Percentiles rank a stretch among this genome's conserved stretches.
Conservation (phyloP, 108 stramenopile species). For the Conticribra weissflogii region DNA sequence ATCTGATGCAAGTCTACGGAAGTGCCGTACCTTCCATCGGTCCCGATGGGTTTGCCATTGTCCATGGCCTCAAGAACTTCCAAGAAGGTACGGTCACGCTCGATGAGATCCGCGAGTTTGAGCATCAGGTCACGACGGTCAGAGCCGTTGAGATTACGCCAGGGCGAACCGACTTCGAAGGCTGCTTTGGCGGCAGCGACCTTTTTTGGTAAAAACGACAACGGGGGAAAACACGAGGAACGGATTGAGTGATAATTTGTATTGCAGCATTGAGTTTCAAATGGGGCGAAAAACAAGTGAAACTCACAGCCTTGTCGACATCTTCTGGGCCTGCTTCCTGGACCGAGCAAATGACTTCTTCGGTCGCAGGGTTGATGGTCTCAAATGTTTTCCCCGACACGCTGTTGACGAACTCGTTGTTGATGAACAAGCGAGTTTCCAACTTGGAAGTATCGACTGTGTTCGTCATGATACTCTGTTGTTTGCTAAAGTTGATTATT, state of each 20-base stretch:
- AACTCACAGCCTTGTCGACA: conserved; percentile 40
- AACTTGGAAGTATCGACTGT: conserved; percentile 19
- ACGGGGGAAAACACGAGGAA: too few species aligned
- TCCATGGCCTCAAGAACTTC: conserved; percentile 51
- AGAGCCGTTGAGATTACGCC: conserved; percentile 37
- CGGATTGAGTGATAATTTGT: too few species aligned
- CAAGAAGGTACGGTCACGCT: conserved; percentile 31
- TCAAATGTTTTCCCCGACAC: conserved; percentile 36
- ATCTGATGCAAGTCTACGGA: too few species aligned
- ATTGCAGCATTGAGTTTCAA: too few species aligned
- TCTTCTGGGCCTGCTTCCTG: conserved; percentile 42
- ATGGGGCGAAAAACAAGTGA: too few species aligned
- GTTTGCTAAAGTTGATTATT: too few species aligned
- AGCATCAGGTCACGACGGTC: conserved; percentile 38
- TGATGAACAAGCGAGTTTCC: conserved; percentile 48
- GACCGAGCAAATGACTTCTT: conserved; percentile 42
- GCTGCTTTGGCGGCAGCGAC: conserved; percentile 43
- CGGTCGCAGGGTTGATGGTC: conserved; percentile 49
- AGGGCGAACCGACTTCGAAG: conserved; percentile 43
- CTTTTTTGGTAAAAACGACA: too few species aligned
- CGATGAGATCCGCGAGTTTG: conserved; percentile 46
- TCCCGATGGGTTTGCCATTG: conserved; percentile 6
- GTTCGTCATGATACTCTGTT: too few species aligned
- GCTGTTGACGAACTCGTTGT: conserved; percentile 49
- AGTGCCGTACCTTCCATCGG: conserved; percentile 2